Evolutionary conservation across 345 rosid genomes (phyloP).

Genomic region (Eucalyptus pauciflora): DNA sequence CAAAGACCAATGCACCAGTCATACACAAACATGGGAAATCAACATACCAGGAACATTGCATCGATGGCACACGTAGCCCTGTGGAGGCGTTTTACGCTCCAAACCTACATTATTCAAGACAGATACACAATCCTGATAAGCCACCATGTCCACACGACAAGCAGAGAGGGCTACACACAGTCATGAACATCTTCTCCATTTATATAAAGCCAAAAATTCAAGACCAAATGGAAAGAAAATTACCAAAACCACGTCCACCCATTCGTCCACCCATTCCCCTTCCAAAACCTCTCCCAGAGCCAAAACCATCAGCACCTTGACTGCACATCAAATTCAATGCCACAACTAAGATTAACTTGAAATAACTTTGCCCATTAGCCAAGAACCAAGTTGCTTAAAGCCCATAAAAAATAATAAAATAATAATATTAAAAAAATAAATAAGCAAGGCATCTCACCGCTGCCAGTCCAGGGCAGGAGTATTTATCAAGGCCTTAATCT

Average conservation of each 20-base stretch:
- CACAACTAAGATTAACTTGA: neutral
- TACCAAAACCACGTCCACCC: constrained; percentile 97
- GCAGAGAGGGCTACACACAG: neutral
- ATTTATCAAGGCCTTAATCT: constrained; percentile 80
- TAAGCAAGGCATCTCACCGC: constrained; percentile 39
- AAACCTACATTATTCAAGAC: constrained; percentile 42
- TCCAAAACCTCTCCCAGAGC: constrained; percentile 87
- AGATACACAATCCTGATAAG: neutral
- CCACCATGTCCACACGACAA: neutral
- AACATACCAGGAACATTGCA: constrained; percentile 87
- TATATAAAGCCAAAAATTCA: neutral
- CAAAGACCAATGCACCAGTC: neutral
- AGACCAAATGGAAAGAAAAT: constrained; percentile 9
- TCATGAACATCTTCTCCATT: neutral
- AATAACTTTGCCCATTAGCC: neutral
- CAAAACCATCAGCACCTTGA: constrained; percentile 82
- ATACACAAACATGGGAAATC: neutral
- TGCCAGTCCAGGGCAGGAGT: constrained; percentile 99
- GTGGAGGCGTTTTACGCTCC: constrained; percentile 97
- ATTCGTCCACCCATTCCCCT: constrained; percentile 88
- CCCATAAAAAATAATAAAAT: neutral
- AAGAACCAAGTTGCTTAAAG: neutral
- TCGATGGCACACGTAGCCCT: constrained; percentile 92
- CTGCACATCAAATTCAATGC: constrained; percentile 20
- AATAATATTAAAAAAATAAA: no score